phyloP scores from a whole-genome alignment of 2,329 filamentous ascomycete genomes.

The Epicoccum nigrum region DNA sequence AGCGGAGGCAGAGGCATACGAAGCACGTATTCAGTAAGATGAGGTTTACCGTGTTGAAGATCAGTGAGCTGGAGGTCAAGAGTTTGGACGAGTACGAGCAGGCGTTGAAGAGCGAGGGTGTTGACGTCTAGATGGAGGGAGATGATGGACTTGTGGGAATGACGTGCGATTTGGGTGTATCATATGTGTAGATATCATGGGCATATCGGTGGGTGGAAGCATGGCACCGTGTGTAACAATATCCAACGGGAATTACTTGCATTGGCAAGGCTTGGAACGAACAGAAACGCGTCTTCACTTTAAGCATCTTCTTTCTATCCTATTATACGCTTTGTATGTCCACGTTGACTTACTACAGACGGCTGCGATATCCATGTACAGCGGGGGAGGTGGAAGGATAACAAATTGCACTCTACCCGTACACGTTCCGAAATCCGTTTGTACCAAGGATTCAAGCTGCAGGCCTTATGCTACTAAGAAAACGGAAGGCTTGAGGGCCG shows the following conservation, averaged over 20 bases:
- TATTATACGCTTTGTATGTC: too few relatives aligned
- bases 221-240: conserved; percentile 13
- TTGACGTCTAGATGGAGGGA: background rate
- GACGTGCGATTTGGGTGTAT: conserved; percentile 14
- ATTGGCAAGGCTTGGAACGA: background rate
- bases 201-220: conserved; percentile 5
- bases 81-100: conserved; percentile 59
- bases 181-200: conserved; percentile 25
- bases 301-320: too few relatives aligned
- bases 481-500: too few relatives aligned
- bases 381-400: too few relatives aligned
- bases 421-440: too few relatives aligned
- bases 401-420: too few relatives aligned
- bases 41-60: conserved; percentile 81
- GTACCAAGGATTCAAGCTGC: too few relatives aligned
- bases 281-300: too few relatives aligned
- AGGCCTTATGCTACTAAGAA: too few relatives aligned
- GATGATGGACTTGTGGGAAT: background rate
- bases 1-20: conserved; percentile 68
- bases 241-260: background rate
- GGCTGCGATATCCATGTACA: too few relatives aligned
- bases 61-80: conserved; percentile 79
- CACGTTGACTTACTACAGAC: too few relatives aligned
- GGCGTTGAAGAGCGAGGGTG: conserved; percentile 31
- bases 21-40: conserved; percentile 89